These are phyloP conservation scores for Neltuma alba DNA, from an alignment of 306 rosid species.

Conservation along the genomic window DNA sequence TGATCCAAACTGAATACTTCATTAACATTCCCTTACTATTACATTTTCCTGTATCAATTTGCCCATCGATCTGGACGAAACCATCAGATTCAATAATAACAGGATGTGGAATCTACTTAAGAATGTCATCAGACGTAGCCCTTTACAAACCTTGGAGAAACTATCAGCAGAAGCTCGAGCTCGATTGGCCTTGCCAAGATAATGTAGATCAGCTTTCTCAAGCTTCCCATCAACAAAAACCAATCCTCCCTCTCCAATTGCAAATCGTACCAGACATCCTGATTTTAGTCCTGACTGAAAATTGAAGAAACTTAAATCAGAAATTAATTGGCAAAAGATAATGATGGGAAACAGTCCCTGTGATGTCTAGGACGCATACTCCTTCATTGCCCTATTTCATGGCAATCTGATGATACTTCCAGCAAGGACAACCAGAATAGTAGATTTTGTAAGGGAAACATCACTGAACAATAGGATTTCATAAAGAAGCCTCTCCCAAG, in stretches of 20 bases:
- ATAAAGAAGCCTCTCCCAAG: constrained; percentile 24
- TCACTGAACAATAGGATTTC: background rate
- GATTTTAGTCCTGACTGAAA: constrained; percentile 67
- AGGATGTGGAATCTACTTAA: constrained; percentile 2
- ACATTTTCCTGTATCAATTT: constrained; percentile 5
- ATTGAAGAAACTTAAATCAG: constrained; percentile 24
- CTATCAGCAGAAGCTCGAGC: constrained; percentile 96
- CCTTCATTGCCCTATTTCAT: constrained; percentile 23
- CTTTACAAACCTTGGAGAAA: constrained; percentile 83
- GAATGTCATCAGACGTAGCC: constrained; percentile 3
- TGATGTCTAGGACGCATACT: constrained; percentile 19
- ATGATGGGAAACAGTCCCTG: background rate
- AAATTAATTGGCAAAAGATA: constrained; percentile 4
- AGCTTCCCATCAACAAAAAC: constrained; percentile 75
- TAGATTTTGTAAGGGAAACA: background rate
- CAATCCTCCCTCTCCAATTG: constrained; percentile 78
- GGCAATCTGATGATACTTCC: background rate
- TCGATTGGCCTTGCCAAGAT: constrained; percentile 68
- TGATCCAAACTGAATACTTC: background rate
- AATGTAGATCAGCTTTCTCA: constrained; percentile 78
- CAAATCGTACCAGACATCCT: constrained; percentile 79
- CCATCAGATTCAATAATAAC: constrained; percentile 4
- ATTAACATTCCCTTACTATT: constrained; percentile 9
- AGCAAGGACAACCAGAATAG: background rate
- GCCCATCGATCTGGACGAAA: constrained; percentile 8